Evolutionary conservation across 2,329 filamentous ascomycete genomes (phyloP).

Genomic region (Ophiobolus disseminans): DNA sequence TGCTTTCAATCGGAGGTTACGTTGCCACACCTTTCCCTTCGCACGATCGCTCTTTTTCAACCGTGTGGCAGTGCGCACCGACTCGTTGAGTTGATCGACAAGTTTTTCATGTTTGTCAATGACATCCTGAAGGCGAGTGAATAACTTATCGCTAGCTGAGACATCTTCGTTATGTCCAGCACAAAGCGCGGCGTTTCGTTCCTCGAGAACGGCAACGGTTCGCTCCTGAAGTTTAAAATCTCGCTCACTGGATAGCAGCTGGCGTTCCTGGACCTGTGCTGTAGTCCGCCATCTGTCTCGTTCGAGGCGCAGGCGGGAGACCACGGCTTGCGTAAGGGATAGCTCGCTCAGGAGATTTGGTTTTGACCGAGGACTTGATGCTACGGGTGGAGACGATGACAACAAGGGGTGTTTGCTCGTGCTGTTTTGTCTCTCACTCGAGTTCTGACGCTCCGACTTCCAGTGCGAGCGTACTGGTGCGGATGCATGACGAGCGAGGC

Average conservation of each 20-base stretch:
- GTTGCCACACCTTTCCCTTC: slow-evolving; percentile 25
- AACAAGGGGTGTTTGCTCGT: neutral
- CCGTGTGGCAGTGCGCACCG: slow-evolving; percentile 3
- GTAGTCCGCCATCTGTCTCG: slow-evolving; percentile 11
- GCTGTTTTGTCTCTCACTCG: neutral
- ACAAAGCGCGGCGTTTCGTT: slow-evolving; percentile 5
- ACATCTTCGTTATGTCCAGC: slow-evolving; percentile 4
- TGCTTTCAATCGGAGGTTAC: slow-evolving; percentile 21
- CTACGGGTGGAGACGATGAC: neutral
- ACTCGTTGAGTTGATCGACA: slow-evolving; percentile 8
- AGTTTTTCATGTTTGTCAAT: slow-evolving; percentile 13
- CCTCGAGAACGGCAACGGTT: neutral
- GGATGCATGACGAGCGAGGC: slow-evolving; percentile 13
- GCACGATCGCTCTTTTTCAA: slow-evolving; percentile 24
- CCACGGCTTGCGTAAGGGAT: slow-evolving; percentile 3
- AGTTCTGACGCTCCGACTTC: neutral
- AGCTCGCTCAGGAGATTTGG: slow-evolving; percentile 7
- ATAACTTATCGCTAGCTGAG: slow-evolving; percentile 1
- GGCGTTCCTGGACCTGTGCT: slow-evolving; percentile 3
- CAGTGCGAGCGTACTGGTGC: slow-evolving; percentile 4
- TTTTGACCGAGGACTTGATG: neutral
- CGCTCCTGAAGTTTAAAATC: slow-evolving; percentile 2
- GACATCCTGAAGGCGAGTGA: neutral
- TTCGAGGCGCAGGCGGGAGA: slow-evolving; percentile 12
- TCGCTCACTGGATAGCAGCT: neutral